Evolutionary conservation across 352 stramenopile species (phyloP), one percentile per base, ranked within the genome.

Genomic region (Phytophthora pluvialis): DNA sequence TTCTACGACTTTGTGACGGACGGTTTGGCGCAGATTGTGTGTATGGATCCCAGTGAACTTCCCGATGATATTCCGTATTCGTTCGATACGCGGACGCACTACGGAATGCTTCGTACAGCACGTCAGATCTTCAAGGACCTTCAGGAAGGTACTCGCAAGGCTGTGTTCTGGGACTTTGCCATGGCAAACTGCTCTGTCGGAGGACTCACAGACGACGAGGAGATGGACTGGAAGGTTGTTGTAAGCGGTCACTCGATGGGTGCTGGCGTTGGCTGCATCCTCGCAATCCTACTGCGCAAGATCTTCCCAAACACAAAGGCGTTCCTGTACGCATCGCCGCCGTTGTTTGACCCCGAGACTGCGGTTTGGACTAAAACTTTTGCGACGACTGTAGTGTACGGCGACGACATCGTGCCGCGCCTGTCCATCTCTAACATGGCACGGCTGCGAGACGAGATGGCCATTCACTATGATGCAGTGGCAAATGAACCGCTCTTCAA

Each of bases 1-100:
- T 93, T 91, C 55, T 88, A 91, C 61, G 82, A 93, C 63, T 89
- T 90, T 62, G 70, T 90, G 40, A 93, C 85, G 18, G 83, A 93
- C 55, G 79, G 78, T 1, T 72, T 93, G 56, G 82, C 79, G 5
- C 74, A 90, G 36, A 85, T 90, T 26, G 78, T 89, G 21, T 58
- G 63, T 33, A 91, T 93, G 82, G 65, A 81, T 1, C 66, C 79
- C 1, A 61, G 71, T 13, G 83, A 92, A 53, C 65, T 90, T 6
- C 83, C 81, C 4, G 58, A 63, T 5, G 78, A 88, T 42, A 63
- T 89, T 25, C 78, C 84, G 6, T 73, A 87, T 59, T 57, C 60
- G 8, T 63, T 81, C 21, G 49, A 71, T 5, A 89, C 83, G 3
- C 62, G 73, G 4, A 89, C 85, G 4, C 85, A 93, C 71, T 84